Conservation (phyloP, 2,329 filamentous ascomycete species). For the Raffaelea arxii region DNA sequence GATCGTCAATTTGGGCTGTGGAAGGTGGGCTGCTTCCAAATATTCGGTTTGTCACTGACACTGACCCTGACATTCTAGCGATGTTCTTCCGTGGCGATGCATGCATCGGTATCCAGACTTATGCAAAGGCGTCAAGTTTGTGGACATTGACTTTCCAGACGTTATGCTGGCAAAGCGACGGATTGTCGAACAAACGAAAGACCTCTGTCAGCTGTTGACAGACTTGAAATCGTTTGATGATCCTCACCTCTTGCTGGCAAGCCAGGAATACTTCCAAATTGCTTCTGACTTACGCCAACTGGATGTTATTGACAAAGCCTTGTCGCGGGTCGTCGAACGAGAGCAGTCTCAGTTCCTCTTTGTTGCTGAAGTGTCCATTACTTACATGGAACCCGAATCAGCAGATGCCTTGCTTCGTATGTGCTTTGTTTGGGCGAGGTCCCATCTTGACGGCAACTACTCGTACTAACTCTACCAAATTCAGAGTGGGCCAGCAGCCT, state of each 20-base stretch:
- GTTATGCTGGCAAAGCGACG: slow-evolving; percentile 66
- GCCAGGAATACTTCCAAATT: slow-evolving; percentile 64
- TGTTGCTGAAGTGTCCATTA: slow-evolving; percentile 81
- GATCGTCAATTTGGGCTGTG: slow-evolving; percentile 78
- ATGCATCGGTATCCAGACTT: slow-evolving; percentile 54
- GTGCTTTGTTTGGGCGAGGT: background rate
- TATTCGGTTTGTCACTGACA: background rate
- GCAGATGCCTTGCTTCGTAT: slow-evolving; percentile 59
- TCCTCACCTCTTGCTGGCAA: slow-evolving; percentile 47
- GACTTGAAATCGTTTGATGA: slow-evolving; percentile 30
- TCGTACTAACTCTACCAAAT: background rate
- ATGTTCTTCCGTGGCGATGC: slow-evolving; percentile 79
- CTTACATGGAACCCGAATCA: slow-evolving; percentile 70
- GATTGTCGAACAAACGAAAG: slow-evolving; percentile 53
- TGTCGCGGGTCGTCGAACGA: slow-evolving; percentile 50
- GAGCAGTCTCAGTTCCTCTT: slow-evolving; percentile 60
- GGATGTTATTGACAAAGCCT: slow-evolving; percentile 43
- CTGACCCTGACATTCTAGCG: slow-evolving; percentile 37
- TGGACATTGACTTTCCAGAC: slow-evolving; percentile 80
- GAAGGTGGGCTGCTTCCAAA: slow-evolving; percentile 55
- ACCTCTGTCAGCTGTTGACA: slow-evolving; percentile 44
- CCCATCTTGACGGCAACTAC: background rate
- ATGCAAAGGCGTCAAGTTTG: slow-evolving; percentile 54
- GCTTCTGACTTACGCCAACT: slow-evolving; percentile 73
- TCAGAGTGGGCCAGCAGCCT: slow-evolving; percentile 61